Evolutionary conservation across 2,329 filamentous ascomycete genomes (phyloP), one percentile per base, ranked within the genome.

Genomic region (Colletotrichum horii): DNA sequence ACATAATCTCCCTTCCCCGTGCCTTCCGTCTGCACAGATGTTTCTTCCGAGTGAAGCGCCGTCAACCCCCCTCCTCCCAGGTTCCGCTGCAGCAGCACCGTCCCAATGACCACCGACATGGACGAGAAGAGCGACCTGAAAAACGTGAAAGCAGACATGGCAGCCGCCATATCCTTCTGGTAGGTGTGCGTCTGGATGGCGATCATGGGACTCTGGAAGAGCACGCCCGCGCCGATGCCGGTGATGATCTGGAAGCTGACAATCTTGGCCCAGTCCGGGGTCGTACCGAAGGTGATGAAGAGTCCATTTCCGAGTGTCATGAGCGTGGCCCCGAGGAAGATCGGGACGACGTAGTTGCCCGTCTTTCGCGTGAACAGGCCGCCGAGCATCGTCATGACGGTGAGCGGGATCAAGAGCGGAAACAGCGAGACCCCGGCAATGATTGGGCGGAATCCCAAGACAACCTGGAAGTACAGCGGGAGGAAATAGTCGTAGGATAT

Each of bases 401-500:
- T 79, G n/a, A 79, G 64, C 12, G 78, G 76, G 11, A 83, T 74
- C 15, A 87, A 88, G 34, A 91, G 85, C 0, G 91, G 89, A 1
- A 93, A 84, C 2, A 91, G 85, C 1, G 90, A 82, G 2, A 90
- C 78, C 4, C 83, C 83, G 0, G 88, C 91, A n/a, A 83, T 85
- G 28, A 91, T 83, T 2, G 90, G 89, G 0, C 86, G 85, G 6
- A 88, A 88, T 70, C 85, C 85, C 14, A 89, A 86, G 2, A 89
- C 90, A 3, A 89, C 87, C 80, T 93, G 91, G 58, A 93, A 89
- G 81, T 89, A 93, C 0, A 93, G 85, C 0, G 92, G 91, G 26
- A 93, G 84, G 78, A 91, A 93, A 81, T 91, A 93, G 71, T 90
- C 89, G 15, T 85, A 86, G 0, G 86, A 87, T 12, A 92, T 91